Conservation (phyloP, 2,329 filamentous ascomycete genomes). For the Clarireedia paspali region DNA sequence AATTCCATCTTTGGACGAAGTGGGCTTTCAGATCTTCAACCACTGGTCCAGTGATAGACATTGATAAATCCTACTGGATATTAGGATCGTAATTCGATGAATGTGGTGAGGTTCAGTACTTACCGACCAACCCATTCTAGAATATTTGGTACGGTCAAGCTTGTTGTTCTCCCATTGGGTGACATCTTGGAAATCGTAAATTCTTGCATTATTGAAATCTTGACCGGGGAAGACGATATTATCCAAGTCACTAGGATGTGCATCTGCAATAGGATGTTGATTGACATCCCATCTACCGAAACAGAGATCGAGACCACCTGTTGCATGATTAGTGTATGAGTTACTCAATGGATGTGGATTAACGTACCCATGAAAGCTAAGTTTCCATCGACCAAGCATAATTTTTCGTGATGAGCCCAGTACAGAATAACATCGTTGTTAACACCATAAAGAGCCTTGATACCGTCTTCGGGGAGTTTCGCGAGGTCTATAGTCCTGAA, state of each 20-base stretch:
- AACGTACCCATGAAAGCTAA: constrained; percentile 68
- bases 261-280: constrained; percentile 68
- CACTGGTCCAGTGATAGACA: constrained; percentile 60
- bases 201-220: constrained; percentile 84
- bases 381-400: constrained; percentile 72
- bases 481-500: constrained; percentile 49
- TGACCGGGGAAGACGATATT: constrained; percentile 79
- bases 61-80: constrained; percentile 54
- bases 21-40: constrained; percentile 69
- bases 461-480: constrained; percentile 61
- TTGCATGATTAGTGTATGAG: neutral
- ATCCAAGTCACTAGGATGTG: constrained; percentile 70
- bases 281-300: constrained; percentile 88
- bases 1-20: constrained; percentile 87
- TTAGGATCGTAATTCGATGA: neutral
- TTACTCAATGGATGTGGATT: neutral
- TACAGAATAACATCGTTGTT: constrained; percentile 76
- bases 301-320: constrained; percentile 70
- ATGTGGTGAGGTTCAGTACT: neutral
- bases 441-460: constrained; percentile 76
- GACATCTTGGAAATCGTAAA: constrained; percentile 76
- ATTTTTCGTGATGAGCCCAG: constrained; percentile 92
- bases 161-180: constrained; percentile 76
- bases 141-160: constrained; percentile 68
- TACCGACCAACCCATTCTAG: constrained; percentile 81